These are phyloP conservation scores for Colletotrichum sojae DNA, from an alignment of 2,329 filamentous ascomycete species.

Conservation along the genomic window DNA sequence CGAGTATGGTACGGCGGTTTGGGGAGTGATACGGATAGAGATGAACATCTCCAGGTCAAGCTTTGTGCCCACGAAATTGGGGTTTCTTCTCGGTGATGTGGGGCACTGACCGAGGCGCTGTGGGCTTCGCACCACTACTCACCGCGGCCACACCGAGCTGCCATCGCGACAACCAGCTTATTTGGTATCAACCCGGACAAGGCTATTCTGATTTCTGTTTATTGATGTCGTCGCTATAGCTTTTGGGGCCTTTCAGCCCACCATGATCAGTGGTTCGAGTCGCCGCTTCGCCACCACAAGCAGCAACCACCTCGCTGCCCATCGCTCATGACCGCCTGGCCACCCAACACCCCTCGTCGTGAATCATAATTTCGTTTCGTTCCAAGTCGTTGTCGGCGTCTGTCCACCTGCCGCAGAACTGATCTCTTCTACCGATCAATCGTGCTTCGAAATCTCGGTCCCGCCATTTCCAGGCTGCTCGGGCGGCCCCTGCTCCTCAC, in stretches of 20 bases:
- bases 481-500: too few species aligned
- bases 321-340: too few species aligned
- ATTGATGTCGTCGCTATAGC: background rate
- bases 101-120: constrained; percentile 26
- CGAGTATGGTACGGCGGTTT: background rate
- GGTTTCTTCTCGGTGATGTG: constrained; percentile 37
- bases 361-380: too few species aligned
- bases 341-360: too few species aligned
- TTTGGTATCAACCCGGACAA: too few species aligned
- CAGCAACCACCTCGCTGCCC: too few species aligned
- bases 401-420: too few species aligned
- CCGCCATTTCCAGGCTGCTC: too few species aligned
- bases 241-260: background rate
- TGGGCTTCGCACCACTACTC: background rate
- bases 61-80: constrained; percentile 35
- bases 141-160: background rate
- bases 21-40: background rate
- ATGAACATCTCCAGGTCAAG: constrained; percentile 10
- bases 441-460: too few species aligned
- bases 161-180: background rate
- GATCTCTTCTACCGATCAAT: too few species aligned
- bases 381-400: too few species aligned
- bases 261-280: background rate
- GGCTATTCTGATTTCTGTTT: background rate
- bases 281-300: too few species aligned